Evolutionary conservation across 768 basidiomycete species (phyloP), one percentile per base, ranked within the genome.

Genomic region (Rickenella mellea): DNA sequence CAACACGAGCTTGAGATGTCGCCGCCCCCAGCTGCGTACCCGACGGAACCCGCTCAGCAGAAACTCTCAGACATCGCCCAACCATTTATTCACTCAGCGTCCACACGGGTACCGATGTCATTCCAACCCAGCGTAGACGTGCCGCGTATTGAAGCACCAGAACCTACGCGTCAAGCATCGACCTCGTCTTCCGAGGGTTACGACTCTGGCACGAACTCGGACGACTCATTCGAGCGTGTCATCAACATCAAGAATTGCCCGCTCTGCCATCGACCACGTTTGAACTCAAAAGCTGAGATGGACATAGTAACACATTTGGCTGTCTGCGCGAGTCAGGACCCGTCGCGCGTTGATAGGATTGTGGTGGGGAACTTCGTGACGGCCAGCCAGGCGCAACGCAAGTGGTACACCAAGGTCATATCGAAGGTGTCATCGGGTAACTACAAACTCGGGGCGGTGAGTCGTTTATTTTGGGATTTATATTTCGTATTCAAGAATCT

Each of bases 271-370:
- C 78, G 90, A 9, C 85, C 89, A 2, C 67, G 92, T 32, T 55
- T 98, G 51, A 85, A 76, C 60, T 74, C 77, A 41, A 91, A 91
- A 59, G 88, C 80, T 0, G 96, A 97, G 61, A 70, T 91, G 53
- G 93, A 96, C 57, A 96, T 98, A 53, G 70, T 99, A 40, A 97
- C 96, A 19, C 94, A 99, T 60, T 63, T 99, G n/a, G 96, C 92
- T 1, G 78, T 98, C 8, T 99, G 94, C 53, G 92, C 96, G 8
- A 87, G 83, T 48, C 76, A 81, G 51, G 96, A 98, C 58, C 97
- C 93, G 91, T 78, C 73, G 27, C 74, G 80, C 46, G 83, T 98
- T 22, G 83, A 96, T 53, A 61, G 82, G 48, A 89, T 98, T 49
- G 78, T 96, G 32, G 92, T 94, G 10, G 83, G 87, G 14, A 92